phyloP scores from a whole-genome alignment of 1,284 basidiomycete genomes.

The Malassezia vespertilionis region DNA sequence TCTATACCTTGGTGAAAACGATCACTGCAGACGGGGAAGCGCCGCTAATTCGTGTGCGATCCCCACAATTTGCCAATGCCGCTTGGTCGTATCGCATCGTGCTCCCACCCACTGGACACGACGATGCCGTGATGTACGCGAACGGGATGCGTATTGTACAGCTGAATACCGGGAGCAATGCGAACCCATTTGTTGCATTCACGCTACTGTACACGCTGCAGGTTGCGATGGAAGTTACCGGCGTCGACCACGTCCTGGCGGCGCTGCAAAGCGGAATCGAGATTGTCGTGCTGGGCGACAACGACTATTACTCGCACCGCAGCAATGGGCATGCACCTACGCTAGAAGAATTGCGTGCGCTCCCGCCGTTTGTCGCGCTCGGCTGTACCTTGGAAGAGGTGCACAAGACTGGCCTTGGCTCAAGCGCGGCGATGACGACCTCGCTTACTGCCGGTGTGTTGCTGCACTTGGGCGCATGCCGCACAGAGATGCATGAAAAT shows the following conservation, averaged over 20 bases:
- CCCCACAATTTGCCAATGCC: conserved; percentile 77
- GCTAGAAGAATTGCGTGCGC: conserved; percentile 49
- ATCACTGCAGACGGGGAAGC: not conserved
- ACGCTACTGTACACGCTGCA: conserved; percentile 67
- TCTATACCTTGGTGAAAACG: conserved; percentile 59
- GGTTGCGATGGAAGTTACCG: conserved; percentile 52
- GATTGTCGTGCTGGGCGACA: conserved; percentile 77
- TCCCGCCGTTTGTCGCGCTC: conserved; percentile 60
- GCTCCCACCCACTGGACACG: conserved; percentile 1
- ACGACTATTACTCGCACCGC: conserved; percentile 94
- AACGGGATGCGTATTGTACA: conserved; percentile 1
- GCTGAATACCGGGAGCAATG: conserved; percentile 19
- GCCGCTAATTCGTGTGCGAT: conserved; percentile 59
- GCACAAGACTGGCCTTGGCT: conserved; percentile 96
- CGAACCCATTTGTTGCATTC: conserved; percentile 85
- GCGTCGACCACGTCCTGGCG: conserved; percentile 6
- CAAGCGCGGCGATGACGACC: conserved; percentile 90
- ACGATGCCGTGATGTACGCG: not conserved
- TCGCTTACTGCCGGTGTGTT: conserved; percentile 79
- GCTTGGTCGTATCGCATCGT: conserved; percentile 59
- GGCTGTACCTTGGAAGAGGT: conserved; percentile 56
- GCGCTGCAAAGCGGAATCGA: conserved; percentile 52
- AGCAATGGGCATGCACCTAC: conserved; percentile 26
- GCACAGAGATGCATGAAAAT: conserved; percentile 44
- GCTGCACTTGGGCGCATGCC: conserved; percentile 62